phyloP scores from a whole-genome alignment of 2,329 filamentous ascomycete genomes.

The Sphaceloma murrayae region DNA sequence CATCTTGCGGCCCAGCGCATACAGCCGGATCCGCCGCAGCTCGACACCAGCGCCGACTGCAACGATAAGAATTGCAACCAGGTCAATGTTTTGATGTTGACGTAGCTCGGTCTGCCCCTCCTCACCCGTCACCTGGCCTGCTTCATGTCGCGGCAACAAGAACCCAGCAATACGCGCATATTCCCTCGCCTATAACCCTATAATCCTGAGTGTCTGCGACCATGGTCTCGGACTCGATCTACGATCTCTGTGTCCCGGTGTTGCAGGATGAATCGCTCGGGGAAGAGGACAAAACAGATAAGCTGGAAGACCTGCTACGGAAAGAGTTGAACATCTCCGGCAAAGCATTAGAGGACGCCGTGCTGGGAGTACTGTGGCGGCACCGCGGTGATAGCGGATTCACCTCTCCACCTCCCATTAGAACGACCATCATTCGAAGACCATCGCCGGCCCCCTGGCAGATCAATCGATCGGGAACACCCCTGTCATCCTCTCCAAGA shows the following conservation, averaged over 20 bases:
- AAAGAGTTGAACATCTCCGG: conserved; percentile 61
- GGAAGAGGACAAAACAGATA: conserved; percentile 93
- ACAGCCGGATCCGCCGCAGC: no score
- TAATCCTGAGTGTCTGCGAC: conserved; percentile 24
- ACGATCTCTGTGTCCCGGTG: conserved; percentile 82
- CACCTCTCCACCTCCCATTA: conserved; percentile 71
- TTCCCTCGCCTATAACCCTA: no score
- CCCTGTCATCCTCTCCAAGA: conserved; percentile 71
- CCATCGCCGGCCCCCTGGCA: conserved; percentile 93
- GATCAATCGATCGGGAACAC: conserved; percentile 62
- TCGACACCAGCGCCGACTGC: no score
- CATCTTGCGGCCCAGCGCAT: neutral
- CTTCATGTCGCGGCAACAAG: conserved; percentile 14
- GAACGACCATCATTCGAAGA: conserved; percentile 80
- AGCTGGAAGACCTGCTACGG: conserved; percentile 74
- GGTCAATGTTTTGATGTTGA: conserved; percentile 10
- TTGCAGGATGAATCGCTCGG: conserved; percentile 73
- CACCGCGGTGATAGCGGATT: conserved; percentile 54
- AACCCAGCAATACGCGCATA: conserved; percentile 6
- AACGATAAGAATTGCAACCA: neutral
- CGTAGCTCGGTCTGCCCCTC: conserved; percentile 3
- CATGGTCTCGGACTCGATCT: conserved; percentile 90
- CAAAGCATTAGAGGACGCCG: conserved; percentile 72
- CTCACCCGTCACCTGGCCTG: neutral
- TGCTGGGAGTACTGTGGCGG: conserved; percentile 84